Evolutionary conservation across 176 grass and related monocot species (phyloP), one percentile per base, ranked within the genome.

Genomic region (Panicum miliaceum): DNA sequence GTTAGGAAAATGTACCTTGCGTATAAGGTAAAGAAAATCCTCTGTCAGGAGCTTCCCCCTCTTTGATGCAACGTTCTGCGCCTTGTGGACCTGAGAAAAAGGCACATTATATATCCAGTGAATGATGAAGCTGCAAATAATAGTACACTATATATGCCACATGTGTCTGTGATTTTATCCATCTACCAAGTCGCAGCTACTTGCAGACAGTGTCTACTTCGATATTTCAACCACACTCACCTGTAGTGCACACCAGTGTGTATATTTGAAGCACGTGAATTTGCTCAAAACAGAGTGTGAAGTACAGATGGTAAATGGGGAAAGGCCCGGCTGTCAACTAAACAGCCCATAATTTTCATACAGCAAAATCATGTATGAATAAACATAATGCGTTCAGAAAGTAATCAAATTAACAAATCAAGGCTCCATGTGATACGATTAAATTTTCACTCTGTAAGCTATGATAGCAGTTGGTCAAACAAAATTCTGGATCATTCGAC

Each of bases 11-110:
- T 52, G 42, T 87, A 98, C 96, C 96, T 94, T 98, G 12, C 96
- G 89, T 41, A 98, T 86, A 68, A 98, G 93, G 85, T 98, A 98
- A 19, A 98, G 77, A 87, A 98, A 98, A 92, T 98, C 91, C 77
- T 98, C 96, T 25, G 96, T 98, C 77, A 95, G 84, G 8, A 98
- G 87, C 85, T 94, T 98, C 37, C 96, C 96, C 80, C 96, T 91
- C 83, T 95, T 98, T 64, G 96, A 93, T 84, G 89, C 96, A 46
- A 95, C 86, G 35, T 85, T 90, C 71, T 98, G 96, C 37, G 96
- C 96, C 81, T 95, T 98, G 89, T 98, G 93, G 67, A 98, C 87
- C 96, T 95, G 80, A 79, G 20, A 54, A 76, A 75, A 92, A 68
- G 26, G 26, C 3, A 82, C 16, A 74, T 75, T 48, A 76, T 79